Conservation (phyloP, 2,329 filamentous ascomycete genomes). For the Epichloe bromicola region DNA sequence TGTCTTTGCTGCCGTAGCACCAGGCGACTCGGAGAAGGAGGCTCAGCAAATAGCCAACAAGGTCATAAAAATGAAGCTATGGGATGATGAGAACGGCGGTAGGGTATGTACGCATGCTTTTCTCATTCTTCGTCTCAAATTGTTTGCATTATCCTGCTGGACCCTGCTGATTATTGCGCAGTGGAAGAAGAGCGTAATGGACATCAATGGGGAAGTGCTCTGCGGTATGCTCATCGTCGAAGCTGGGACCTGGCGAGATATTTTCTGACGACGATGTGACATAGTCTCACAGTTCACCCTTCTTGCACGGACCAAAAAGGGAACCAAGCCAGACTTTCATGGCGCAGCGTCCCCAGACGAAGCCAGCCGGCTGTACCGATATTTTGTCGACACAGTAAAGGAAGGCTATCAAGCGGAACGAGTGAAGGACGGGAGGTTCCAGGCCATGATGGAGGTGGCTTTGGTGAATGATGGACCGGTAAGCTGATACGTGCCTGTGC, state of each 20-base stretch:
- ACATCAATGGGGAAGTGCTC: constrained; percentile 84
- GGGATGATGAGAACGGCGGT: constrained; percentile 67
- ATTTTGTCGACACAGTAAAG: constrained; percentile 67
- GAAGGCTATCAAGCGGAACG: constrained; percentile 57
- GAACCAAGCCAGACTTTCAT: constrained; percentile 90
- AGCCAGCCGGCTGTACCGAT: constrained; percentile 69
- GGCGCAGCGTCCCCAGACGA: constrained; percentile 67
- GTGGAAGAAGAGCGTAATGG: constrained; percentile 85
- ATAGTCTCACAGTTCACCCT: constrained; percentile 94
- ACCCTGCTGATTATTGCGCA: constrained; percentile 22
- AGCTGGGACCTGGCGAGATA: neutral
- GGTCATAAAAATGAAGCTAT: constrained; percentile 79
- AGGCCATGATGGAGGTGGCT: constrained; percentile 97
- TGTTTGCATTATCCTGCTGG: neutral
- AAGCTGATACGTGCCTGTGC: constrained; percentile 9
- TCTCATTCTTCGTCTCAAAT: neutral
- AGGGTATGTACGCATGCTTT: constrained; percentile 34
- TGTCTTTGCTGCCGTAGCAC: constrained; percentile 82
- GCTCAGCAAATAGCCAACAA: constrained; percentile 73
- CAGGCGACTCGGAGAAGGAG: constrained; percentile 82
- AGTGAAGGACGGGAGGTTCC: constrained; percentile 93
- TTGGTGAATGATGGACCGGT: constrained; percentile 76
- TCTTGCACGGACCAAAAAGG: constrained; percentile 85
- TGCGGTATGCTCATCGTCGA: constrained; percentile 49
- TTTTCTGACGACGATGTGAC: neutral